A percentile compares a stretch with the other conserved stretches of the same genome.
Evolutionary conservation across 176 grass and related monocot species (phyloP).

Genomic region (Aegilops sharonensis): DNA sequence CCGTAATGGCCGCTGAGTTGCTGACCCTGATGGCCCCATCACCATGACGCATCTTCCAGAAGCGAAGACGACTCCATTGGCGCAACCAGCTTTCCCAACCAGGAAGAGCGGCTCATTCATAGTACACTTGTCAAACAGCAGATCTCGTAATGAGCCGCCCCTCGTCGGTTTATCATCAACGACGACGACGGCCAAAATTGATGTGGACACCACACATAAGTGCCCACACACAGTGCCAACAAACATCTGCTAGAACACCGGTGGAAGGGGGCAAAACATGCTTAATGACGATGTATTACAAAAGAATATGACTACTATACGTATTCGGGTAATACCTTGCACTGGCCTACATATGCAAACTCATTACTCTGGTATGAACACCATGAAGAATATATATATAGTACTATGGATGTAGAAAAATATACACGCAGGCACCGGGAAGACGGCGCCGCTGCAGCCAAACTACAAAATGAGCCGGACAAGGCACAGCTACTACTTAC

Average conservation of each 20-base stretch:
- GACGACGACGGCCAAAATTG: no score
- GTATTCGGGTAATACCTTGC: not conserved
- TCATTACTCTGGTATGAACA: not conserved
- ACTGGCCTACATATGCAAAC: not conserved
- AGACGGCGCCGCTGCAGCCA: conserved; percentile 20
- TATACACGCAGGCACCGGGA: not conserved
- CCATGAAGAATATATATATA: not conserved
- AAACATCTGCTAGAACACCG: not conserved
- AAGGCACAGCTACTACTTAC: not conserved
- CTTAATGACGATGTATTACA: not conserved
- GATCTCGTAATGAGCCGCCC: not conserved
- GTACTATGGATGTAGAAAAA: not conserved
- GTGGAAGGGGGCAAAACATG: not conserved
- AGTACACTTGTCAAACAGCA: not conserved
- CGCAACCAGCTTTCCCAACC: not conserved
- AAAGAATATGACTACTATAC: not conserved
- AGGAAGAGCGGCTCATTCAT: not conserved
- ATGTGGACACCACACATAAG: no score
- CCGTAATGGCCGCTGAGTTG: not conserved
- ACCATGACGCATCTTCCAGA: not conserved
- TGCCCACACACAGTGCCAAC: not conserved
- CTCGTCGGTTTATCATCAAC: not conserved
- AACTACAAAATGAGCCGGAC: conserved; percentile 30
- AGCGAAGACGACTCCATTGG: not conserved
- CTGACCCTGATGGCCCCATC: not conserved